Percentiles rank a stretch among this genome's conserved stretches.
These are phyloP conservation scores for Suhomyces guaymorum DNA, from an alignment of 1,139 yeast species.

Conservation along the genomic window DNA sequence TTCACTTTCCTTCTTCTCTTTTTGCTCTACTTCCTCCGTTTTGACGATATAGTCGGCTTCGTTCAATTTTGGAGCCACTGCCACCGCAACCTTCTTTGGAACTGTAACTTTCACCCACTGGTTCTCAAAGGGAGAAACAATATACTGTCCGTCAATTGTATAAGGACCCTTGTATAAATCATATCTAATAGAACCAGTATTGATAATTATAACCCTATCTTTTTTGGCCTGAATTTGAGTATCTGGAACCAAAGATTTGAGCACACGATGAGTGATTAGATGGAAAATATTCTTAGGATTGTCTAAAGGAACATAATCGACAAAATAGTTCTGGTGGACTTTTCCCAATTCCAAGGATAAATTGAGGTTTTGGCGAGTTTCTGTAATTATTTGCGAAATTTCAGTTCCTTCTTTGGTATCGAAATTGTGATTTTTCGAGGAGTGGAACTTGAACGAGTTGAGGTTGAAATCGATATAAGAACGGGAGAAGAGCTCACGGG, in stretches of 20 bases:
- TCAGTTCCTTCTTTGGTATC: slow-evolving; percentile 53
- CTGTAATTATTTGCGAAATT: slow-evolving; percentile 47
- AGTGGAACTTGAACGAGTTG: slow-evolving; percentile 67
- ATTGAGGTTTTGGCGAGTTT: slow-evolving; percentile 49
- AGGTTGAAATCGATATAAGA: slow-evolving; percentile 80
- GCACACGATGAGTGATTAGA: slow-evolving; percentile 57
- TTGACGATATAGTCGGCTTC: slow-evolving; percentile 45
- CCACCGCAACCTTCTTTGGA: slow-evolving; percentile 51
- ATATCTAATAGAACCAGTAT: slow-evolving; percentile 88
- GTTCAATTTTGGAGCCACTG: slow-evolving; percentile 53
- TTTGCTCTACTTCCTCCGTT: slow-evolving; percentile 9
- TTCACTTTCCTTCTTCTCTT: too few species aligned
- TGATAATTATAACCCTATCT: slow-evolving; percentile 67
- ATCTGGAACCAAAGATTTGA: slow-evolving; percentile 51
- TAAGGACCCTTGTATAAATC: slow-evolving; percentile 86
- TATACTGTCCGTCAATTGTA: slow-evolving; percentile 76
- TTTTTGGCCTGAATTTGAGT: slow-evolving; percentile 11
- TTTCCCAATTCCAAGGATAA: slow-evolving; percentile 62
- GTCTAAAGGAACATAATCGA: slow-evolving; percentile 67
- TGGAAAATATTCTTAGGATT: slow-evolving; percentile 62
- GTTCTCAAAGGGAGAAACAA: slow-evolving; percentile 84
- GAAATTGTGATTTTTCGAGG: slow-evolving; percentile 35
- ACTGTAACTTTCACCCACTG: slow-evolving; percentile 67
- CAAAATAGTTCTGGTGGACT: slow-evolving; percentile 65
- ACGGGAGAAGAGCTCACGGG: slow-evolving; percentile 45